Evolutionary conservation across 768 basidiomycete species (phyloP), one percentile per base, ranked within the genome.

Genomic region (Kwoniella sp.): DNA sequence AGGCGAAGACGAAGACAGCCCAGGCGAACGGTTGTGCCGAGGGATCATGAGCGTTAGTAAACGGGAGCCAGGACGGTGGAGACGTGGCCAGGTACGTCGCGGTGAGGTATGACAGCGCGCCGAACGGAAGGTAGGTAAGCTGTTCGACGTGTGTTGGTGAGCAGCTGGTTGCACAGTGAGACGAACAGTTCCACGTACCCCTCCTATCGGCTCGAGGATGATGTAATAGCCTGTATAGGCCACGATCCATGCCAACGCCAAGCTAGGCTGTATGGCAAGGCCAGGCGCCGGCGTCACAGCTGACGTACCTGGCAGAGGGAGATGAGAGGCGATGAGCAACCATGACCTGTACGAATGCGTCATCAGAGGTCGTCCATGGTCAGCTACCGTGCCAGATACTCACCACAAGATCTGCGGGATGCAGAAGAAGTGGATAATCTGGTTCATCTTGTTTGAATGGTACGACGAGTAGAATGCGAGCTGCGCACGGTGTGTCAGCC

Each of bases 381-480:
- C 5, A 6, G 15, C 26, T 20, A 26, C 17, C 10, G 32, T 22
- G 11, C 26, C 15, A 14, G n/a, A 17, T 10, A 61, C 64, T 29
- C 29, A 87, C 90, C 89, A 96, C 50, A 89, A 70, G 56, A 95
- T 79, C 53, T 86, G 67, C 6, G 91, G 91, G 11, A 93, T 89
- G 59, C 83, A 89, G 54, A 88, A 66, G 62, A 91, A 78, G 73
- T 98, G 93, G 57, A 96, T 88, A 48, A 80, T 73, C 59, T 96
- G 76, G 72, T 98, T 98, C 57, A 83, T 76, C 23, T 82, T 82
- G 72, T 93, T 85, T 14, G 83, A 78, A 74, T 95, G 91, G 75
- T 95, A 95, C 44, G 89, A 85, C 17, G 89, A 89, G 72, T 96
- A 96, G 79, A 93, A 93, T 22, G 84, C 79, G 67, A 96, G 80